A percentile compares a stretch with the other conserved stretches of the same genome.
Evolutionary conservation across 2,329 filamentous ascomycete species (phyloP).

Genomic region (Fusarium pseudograminearum): DNA sequence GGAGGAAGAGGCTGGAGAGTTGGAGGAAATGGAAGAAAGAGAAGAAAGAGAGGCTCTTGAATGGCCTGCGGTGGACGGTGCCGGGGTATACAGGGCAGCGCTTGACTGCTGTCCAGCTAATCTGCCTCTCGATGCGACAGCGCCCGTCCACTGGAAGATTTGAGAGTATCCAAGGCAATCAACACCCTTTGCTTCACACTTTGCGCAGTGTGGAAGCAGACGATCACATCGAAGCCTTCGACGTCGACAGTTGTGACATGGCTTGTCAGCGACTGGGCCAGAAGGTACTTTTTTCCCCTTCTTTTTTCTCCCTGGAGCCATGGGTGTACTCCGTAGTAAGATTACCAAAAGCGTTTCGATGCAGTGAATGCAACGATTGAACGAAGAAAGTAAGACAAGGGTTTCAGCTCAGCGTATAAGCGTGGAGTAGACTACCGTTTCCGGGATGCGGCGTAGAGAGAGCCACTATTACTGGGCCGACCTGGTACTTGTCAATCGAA

Average conservation of each 20-base stretch:
- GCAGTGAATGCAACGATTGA: constrained; percentile 16
- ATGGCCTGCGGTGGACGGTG: constrained; percentile 32
- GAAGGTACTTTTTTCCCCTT: constrained; percentile 46
- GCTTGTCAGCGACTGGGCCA: constrained; percentile 49
- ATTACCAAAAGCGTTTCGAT: constrained; percentile 8
- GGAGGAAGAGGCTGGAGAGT: constrained; percentile 26
- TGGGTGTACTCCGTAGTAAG: constrained; percentile 25
- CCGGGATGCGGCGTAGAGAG: constrained; percentile 33
- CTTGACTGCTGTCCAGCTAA: constrained; percentile 56
- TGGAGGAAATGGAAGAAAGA: constrained; percentile 38
- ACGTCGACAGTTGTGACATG: constrained; percentile 67
- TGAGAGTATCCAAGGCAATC: constrained; percentile 67
- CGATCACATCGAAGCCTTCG: constrained; percentile 66
- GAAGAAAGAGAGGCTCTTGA: constrained; percentile 38
- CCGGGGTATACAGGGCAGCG: constrained; percentile 46
- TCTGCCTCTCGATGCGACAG: constrained; percentile 58
- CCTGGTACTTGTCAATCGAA: constrained; percentile 26
- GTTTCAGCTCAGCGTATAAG: constrained; percentile 35
- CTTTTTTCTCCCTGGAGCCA: constrained; percentile 43
- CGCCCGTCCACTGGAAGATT: constrained; percentile 65
- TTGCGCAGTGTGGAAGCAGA: constrained; percentile 63
- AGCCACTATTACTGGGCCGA: constrained; percentile 38
- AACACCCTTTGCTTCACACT: constrained; percentile 61
- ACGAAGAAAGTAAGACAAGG: constrained; percentile 16
- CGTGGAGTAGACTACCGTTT: constrained; percentile 20